phyloP scores from a whole-genome alignment of 73 alveolate species.

The Blepharisma japonicum region DNA sequence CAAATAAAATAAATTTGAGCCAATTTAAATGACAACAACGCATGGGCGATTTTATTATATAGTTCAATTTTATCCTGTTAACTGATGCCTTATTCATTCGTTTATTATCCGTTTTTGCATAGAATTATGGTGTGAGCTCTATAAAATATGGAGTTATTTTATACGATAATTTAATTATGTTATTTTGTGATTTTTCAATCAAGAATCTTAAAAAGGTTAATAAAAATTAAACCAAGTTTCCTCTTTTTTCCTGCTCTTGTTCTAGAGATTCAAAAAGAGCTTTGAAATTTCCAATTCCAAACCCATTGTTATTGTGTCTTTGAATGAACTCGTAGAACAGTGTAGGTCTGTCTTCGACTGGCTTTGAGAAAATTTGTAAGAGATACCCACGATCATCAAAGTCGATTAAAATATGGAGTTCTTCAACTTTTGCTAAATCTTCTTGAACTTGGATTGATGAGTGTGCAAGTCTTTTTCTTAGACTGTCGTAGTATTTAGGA shows the following conservation, averaged over 20 bases:
- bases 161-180: too few species aligned
- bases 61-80: too few species aligned
- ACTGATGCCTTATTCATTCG: too few species aligned
- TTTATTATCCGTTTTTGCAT: too few species aligned
- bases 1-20: too few species aligned
- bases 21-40: too few species aligned
- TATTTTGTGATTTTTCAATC: too few species aligned
- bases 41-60: too few species aligned
- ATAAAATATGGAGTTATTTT: too few species aligned
- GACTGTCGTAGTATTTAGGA: conserved; percentile 76
- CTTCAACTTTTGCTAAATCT: conserved; percentile 52
- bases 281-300: conserved; percentile 79
- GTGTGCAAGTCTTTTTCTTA: conserved; percentile 48
- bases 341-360: conserved; percentile 80
- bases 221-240: conserved; percentile 37
- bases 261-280: conserved; percentile 64
- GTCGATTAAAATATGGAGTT: conserved; percentile 52
- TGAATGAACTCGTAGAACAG: conserved; percentile 74
- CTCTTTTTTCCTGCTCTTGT: conserved; percentile 64
- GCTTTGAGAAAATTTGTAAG: conserved; percentile 68
- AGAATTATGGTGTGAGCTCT: too few species aligned
- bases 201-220: too few species aligned
- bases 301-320: conserved; percentile 61
- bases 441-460: conserved; percentile 49
- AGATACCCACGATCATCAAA: conserved; percentile 69